phyloP scores from a whole-genome alignment of 192 early-diverging fungal genomes.

The Umbelopsis sp. region DNA sequence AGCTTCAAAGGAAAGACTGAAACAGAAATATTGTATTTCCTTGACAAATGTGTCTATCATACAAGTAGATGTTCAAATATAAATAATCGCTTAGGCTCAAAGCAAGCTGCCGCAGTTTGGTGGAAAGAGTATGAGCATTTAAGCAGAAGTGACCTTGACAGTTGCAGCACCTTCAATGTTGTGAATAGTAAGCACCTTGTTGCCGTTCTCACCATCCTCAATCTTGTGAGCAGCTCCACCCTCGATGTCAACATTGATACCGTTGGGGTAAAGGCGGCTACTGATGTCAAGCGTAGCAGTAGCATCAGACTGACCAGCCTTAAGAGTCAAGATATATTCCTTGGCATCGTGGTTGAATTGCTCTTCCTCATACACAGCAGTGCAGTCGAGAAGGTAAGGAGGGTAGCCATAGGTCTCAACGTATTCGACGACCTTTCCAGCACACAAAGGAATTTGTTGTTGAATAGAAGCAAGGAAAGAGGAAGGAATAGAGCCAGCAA shows the following conservation, averaged over 20 bases:
- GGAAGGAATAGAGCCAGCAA: constrained; percentile 50
- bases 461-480: constrained; percentile 49
- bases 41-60: too few species aligned
- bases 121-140: not conserved
- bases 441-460: constrained; percentile 50
- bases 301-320: constrained; percentile 29
- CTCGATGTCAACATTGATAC: constrained; percentile 47
- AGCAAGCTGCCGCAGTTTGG: not conserved
- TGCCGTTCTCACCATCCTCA: constrained; percentile 16
- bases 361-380: constrained; percentile 34
- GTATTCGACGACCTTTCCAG: constrained; percentile 49
- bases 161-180: constrained; percentile 30
- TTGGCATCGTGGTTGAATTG: constrained; percentile 45
- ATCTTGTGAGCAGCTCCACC: constrained; percentile 28
- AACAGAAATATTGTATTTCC: too few species aligned
- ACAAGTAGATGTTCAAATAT: too few species aligned
- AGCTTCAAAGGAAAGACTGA: too few species aligned
- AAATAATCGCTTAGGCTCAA: not conserved
- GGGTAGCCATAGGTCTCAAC: constrained; percentile 50
- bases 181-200: constrained; percentile 23
- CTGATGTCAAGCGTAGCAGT: constrained; percentile 39
- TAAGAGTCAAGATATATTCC: constrained; percentile 34
- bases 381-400: constrained; percentile 40
- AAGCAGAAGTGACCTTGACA: constrained; percentile 34
- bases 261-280: constrained; percentile 50